Percentiles rank a stretch among this genome's conserved stretches.
phyloP scores from a whole-genome alignment of 2,329 filamentous ascomycete species.

The Aspergillus transmontanensis region DNA sequence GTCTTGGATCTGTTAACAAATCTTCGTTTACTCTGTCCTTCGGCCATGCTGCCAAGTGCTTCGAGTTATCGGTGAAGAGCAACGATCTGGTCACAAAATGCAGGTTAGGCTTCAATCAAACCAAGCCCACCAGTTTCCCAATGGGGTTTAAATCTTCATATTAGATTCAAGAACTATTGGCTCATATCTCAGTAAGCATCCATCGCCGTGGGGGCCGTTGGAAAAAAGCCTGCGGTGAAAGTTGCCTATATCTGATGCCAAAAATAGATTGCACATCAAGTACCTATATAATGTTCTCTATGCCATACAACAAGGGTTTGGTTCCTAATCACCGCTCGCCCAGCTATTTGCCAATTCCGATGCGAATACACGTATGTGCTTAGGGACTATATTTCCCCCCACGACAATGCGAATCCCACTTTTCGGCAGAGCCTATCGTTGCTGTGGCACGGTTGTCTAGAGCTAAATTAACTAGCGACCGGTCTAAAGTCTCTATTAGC shows the following conservation, averaged over 20 bases:
- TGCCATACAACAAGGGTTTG: too few species aligned
- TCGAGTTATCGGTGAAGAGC: too few species aligned
- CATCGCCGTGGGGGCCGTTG: too few species aligned
- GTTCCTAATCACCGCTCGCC: not conserved
- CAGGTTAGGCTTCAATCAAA: not conserved
- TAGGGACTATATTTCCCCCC: not conserved
- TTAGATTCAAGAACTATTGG: not conserved
- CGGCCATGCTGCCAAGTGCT: too few species aligned
- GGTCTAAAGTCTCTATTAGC: not conserved
- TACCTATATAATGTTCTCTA: too few species aligned
- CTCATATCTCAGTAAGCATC: too few species aligned
- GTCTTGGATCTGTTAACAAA: not conserved
- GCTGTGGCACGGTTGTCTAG: not conserved
- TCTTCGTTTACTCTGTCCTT: not conserved
- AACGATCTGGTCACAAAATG: too few species aligned
- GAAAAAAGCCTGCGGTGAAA: too few species aligned
- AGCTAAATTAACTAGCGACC: not conserved
- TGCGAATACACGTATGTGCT: accelerated
- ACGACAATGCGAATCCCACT: not conserved
- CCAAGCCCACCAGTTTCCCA: not conserved
- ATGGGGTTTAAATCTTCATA: not conserved
- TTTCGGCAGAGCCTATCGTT: not conserved
- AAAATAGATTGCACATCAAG: too few species aligned
- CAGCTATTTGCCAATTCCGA: not conserved
- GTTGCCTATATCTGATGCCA: too few species aligned